Conservation (phyloP, 495 filamentous ascomycete genomes). For the Tetracladium setigerum region DNA sequence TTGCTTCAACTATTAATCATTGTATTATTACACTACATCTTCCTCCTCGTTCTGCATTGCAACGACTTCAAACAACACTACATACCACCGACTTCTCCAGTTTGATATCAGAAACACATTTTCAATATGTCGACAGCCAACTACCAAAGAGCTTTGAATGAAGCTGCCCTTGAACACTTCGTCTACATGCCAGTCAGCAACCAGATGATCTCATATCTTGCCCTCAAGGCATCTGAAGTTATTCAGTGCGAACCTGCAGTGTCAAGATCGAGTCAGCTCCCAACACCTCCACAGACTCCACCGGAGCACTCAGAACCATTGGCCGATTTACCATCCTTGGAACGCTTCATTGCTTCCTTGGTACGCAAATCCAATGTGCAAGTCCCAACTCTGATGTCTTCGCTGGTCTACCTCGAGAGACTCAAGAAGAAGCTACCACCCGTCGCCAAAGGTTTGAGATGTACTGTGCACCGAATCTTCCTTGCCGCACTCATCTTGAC, state of each 20-base stretch:
- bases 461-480: slow-evolving; percentile 98
- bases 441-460: slow-evolving; percentile 93
- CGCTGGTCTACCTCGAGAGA: slow-evolving; percentile 84
- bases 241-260: slow-evolving; percentile 74
- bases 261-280: slow-evolving; percentile 43
- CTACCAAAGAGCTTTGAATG: slow-evolving; percentile 37
- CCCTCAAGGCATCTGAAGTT: slow-evolving; percentile 72
- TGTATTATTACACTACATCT: background rate
- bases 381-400: slow-evolving; percentile 93
- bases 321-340: slow-evolving; percentile 57
- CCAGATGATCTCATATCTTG: slow-evolving; percentile 82
- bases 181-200: slow-evolving; percentile 71
- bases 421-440: slow-evolving; percentile 78
- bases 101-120: slow-evolving; percentile 1
- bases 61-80: background rate
- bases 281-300: slow-evolving; percentile 54
- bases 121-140: slow-evolving; percentile 8
- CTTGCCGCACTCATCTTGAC: slow-evolving; percentile 85
- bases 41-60: background rate
- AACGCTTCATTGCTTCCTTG: slow-evolving; percentile 84
- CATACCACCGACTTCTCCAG: background rate
- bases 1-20: background rate
- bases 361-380: slow-evolving; percentile 93
- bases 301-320: slow-evolving; percentile 18
- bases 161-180: slow-evolving; percentile 83